phyloP scores from a whole-genome alignment of 2,329 filamentous ascomycete species.

The Endocalyx cinctus region DNA sequence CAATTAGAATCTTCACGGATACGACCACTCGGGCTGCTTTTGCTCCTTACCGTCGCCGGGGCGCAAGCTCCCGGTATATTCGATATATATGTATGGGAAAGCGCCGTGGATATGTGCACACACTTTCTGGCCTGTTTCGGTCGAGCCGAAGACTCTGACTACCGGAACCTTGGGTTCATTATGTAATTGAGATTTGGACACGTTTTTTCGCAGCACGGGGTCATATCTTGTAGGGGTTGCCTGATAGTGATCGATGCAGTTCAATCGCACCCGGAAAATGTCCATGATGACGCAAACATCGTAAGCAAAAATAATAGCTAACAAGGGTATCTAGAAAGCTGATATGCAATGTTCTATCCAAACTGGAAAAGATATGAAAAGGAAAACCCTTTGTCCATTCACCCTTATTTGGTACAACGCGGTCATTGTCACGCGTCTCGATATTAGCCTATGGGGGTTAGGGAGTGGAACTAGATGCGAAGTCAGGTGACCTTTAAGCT shows the following conservation, averaged over 20 bases:
- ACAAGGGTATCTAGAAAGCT: too few species aligned
- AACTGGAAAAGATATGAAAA: too few species aligned
- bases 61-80: conserved; percentile 68
- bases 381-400: too few species aligned
- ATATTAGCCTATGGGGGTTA: too few species aligned
- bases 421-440: too few species aligned
- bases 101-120: conserved; percentile 94
- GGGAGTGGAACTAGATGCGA: too few species aligned
- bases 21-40: too few species aligned
- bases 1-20: too few species aligned
- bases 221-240: conserved; percentile 73
- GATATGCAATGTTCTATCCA: too few species aligned
- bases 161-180: conserved; percentile 75
- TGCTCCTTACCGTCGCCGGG: conserved; percentile 61
- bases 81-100: conserved; percentile 91
- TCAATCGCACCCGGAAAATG: conserved; percentile 83
- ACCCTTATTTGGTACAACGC: too few species aligned
- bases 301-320: too few species aligned
- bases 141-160: conserved; percentile 86
- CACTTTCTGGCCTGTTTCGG: conserved; percentile 91
- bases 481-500: too few species aligned
- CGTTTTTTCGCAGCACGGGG: conserved; percentile 66
- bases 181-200: conserved; percentile 52
- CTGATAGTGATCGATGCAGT: conserved; percentile 96
- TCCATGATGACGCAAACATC: conserved; percentile 43